Percentiles rank a stretch among this genome's conserved stretches.
Conservation (phyloP, 768 basidiomycete species). For the Suillus variegatus region DNA sequence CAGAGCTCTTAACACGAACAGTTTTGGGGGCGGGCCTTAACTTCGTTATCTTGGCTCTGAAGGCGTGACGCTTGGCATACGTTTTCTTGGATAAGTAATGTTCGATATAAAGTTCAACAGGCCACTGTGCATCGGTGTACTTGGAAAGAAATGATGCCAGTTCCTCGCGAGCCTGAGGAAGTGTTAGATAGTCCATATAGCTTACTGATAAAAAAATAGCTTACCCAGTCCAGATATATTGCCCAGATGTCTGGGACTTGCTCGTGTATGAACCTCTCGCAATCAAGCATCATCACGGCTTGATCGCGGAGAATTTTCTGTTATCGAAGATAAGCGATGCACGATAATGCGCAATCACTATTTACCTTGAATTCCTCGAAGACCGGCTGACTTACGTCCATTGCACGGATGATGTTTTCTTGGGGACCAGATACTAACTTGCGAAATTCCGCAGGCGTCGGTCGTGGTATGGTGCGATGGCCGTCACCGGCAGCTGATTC, state of each 20-base stretch:
- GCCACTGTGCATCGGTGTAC: conserved; percentile 4
- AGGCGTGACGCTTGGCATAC: not conserved
- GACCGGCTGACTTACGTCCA: not conserved
- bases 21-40: not conserved
- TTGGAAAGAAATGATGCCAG: not conserved
- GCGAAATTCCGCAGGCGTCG: not conserved
- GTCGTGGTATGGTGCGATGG: not conserved
- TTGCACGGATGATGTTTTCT: not conserved
- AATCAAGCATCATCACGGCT: not conserved
- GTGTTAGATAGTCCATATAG: not conserved
- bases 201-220: not conserved
- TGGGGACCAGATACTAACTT: not conserved
- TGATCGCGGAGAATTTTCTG: not conserved
- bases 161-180: not conserved
- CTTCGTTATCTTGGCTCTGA: not conserved
- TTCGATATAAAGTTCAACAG: not conserved
- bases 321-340: not conserved
- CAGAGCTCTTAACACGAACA: not conserved
- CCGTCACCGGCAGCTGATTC: not conserved
- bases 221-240: not conserved
- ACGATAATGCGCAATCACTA: not conserved
- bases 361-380: not conserved
- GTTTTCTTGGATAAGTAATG: not conserved
- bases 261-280: not conserved
- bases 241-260: not conserved